Evolutionary conservation across 2,329 filamentous ascomycete genomes (phyloP).

Genomic region (Plectosphaerella sp.): DNA sequence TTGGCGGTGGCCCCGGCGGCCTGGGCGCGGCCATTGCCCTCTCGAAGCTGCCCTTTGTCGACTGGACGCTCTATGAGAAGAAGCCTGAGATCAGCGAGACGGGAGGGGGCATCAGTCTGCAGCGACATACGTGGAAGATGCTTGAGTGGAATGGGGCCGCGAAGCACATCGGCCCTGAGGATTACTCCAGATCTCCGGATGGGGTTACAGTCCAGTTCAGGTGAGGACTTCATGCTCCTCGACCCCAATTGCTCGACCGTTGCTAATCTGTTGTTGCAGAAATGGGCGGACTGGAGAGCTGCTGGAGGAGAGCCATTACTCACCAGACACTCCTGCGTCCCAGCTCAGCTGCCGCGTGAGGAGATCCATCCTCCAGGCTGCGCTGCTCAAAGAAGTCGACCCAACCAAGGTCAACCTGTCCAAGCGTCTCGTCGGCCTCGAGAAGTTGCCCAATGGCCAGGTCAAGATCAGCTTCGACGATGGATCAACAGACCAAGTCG

Average conservation of each 20-base stretch:
- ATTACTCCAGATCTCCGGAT: constrained; percentile 22
- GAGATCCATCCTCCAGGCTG: constrained; percentile 39
- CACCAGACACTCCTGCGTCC: constrained; percentile 16
- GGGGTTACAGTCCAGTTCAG: constrained; percentile 18
- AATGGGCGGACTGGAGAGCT: constrained; percentile 26
- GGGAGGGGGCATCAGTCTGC: constrained; percentile 30
- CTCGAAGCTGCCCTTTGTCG: constrained; percentile 19
- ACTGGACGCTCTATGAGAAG: constrained; percentile 29
- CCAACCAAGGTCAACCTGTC: constrained; percentile 35
- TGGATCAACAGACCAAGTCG: constrained; percentile 28
- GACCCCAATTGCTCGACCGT: neutral
- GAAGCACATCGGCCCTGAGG: constrained; percentile 21
- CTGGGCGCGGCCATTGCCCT: constrained; percentile 27
- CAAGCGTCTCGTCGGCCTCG: constrained; percentile 35
- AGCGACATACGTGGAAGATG: constrained; percentile 28
- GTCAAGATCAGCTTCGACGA: constrained; percentile 41
- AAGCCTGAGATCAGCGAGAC: constrained; percentile 29
- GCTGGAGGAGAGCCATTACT: constrained; percentile 14
- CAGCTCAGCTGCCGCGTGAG: constrained; percentile 21
- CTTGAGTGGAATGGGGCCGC: constrained; percentile 25
- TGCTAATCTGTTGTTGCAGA: constrained; percentile 7
- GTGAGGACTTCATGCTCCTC: constrained; percentile 3
- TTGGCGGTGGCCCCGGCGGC: constrained; percentile 18
- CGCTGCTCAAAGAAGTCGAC: constrained; percentile 41
- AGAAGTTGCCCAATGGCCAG: constrained; percentile 28